Base-by-base conservation (phyloP, 2,329 filamentous ascomycete species). In the Fusarium guadeloupense region DNA sequence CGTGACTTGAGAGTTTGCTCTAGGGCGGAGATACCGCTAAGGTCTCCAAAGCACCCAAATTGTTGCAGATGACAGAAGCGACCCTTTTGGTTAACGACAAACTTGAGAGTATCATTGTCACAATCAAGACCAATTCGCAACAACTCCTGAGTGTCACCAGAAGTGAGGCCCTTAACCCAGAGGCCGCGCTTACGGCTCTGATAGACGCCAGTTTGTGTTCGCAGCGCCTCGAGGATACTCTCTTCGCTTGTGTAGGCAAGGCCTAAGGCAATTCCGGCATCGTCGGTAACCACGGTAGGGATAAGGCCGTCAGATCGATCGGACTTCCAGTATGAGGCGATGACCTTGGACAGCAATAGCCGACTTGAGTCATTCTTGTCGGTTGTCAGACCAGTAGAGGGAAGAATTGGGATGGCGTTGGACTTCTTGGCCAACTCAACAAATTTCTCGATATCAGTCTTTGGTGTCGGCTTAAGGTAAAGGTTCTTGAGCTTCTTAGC, bases 131-230 rank as follows among this genome's bases (percentile, higher is more conserved):
- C 89, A 64, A 99, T 85, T 53, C 88, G 88, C 19, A 98, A 82
- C 44, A 99, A 82, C 75, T 97, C 89, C 76, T 99, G 95, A 12
- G 91, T 92, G 74, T 98, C 93, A 13, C 95, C 95, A 48, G 94
- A 98, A 9, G 90, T 95, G 46, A 93, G 91, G 6, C 95, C 95
- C 80, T 99, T 99, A 77, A 96, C 90, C 95, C 95, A 99, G 23
- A 99, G 78, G 1, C 95, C 95, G 38, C 95, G 86, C 81, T 97
- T 98, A 46, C 95, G 85, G 79, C 94, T 98, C 77, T 97, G 93
- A 75, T 99, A 99, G 31, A 98, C 94, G 26, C 95, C 93, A 1
- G 81, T 81, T 68, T 83, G 80, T 6, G 92, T 96, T 70, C 86
- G 86, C 58, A 99, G 74, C 31, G 94, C 94, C 78, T 96, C 94